These are phyloP conservation scores for Lachnellula subtilissima DNA, from an alignment of 2,329 filamentous ascomycete genomes.

Conservation along the genomic window DNA sequence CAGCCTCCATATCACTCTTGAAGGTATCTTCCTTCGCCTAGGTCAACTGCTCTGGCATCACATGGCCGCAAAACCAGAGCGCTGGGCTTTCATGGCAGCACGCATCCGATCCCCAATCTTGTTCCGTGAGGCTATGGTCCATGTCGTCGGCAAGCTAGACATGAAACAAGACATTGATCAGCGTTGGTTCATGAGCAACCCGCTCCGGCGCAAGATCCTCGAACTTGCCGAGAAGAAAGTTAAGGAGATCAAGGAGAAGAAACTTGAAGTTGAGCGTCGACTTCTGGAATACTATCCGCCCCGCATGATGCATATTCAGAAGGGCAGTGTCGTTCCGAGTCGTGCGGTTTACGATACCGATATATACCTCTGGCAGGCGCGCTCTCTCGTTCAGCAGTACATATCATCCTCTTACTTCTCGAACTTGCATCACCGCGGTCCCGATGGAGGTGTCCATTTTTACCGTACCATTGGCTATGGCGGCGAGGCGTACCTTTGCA, in stretches of 20 bases:
- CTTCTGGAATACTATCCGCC: constrained; percentile 22
- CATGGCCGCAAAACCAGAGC: constrained; percentile 14
- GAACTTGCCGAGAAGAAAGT: constrained; percentile 18
- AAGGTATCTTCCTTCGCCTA: constrained; percentile 25
- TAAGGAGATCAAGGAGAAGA: constrained; percentile 18
- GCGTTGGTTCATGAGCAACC: constrained; percentile 4
- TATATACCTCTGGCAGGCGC: constrained; percentile 28
- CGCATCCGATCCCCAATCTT: constrained; percentile 26
- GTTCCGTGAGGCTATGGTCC: constrained; percentile 28
- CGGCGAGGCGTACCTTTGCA: constrained; percentile 14
- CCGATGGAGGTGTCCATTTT: constrained; percentile 25
- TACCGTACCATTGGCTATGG: constrained; percentile 19
- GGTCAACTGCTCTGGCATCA: constrained; percentile 23
- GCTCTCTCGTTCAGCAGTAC: constrained; percentile 23
- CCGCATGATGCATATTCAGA: constrained; percentile 18
- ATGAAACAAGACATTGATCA: constrained; percentile 12
- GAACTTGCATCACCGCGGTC: constrained; percentile 18
- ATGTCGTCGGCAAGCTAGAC: constrained; percentile 23
- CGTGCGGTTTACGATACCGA: constrained; percentile 25
- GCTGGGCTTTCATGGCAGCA: constrained; percentile 24
- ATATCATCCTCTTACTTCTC: constrained; percentile 9
- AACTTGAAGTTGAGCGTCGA: constrained; percentile 20
- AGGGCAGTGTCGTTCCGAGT: constrained; percentile 13
- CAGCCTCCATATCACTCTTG: constrained; percentile 18
- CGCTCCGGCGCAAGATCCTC: constrained; percentile 8